Conservation (phyloP, 1,284 basidiomycete genomes). For the Cryptococcus sp. region DNA sequence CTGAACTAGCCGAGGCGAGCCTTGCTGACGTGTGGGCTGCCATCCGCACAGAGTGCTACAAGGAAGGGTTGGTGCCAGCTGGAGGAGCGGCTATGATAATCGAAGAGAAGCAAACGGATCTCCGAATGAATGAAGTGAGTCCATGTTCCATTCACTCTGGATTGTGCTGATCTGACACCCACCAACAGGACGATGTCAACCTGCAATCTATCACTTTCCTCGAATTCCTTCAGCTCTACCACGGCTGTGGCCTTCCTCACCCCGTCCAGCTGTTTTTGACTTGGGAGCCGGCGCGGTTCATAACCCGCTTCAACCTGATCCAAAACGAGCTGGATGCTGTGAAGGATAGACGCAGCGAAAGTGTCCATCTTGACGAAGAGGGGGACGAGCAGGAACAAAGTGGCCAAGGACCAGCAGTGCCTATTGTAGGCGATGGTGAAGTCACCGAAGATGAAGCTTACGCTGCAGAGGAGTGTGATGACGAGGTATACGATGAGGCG, state of each 20-base stretch:
- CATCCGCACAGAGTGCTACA: slow-evolving; percentile 28
- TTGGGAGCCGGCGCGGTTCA: slow-evolving; percentile 41
- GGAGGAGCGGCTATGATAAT: slow-evolving; percentile 36
- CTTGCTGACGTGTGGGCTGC: slow-evolving; percentile 32
- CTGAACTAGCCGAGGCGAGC: slow-evolving; percentile 36
- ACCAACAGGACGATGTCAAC: slow-evolving; percentile 44
- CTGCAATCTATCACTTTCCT: slow-evolving; percentile 41
- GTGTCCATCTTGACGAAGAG: slow-evolving; percentile 13
- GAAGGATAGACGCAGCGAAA: slow-evolving; percentile 60
- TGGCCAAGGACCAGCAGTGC: slow-evolving; percentile 14
- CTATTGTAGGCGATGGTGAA: slow-evolving; percentile 12
- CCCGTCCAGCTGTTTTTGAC: slow-evolving; percentile 43
- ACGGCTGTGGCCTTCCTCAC: slow-evolving; percentile 41
- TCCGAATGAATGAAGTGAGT: slow-evolving; percentile 71
- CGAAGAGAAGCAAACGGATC: slow-evolving; percentile 52
- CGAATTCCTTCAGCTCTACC: slow-evolving; percentile 40
- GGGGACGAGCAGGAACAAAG: slow-evolving; percentile 9
- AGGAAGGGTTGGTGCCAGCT: slow-evolving; percentile 19
- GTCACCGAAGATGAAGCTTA: slow-evolving; percentile 13
- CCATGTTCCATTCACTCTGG: not conserved
- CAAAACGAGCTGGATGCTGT: slow-evolving; percentile 55
- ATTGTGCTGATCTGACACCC: not conserved
- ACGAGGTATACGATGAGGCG: slow-evolving; percentile 18
- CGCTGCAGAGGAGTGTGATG: slow-evolving; percentile 13
- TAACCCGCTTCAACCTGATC: slow-evolving; percentile 46